Evolutionary conservation across 2,329 filamentous ascomycete species (phyloP).

Genomic region (Claviceps humidiphila): DNA sequence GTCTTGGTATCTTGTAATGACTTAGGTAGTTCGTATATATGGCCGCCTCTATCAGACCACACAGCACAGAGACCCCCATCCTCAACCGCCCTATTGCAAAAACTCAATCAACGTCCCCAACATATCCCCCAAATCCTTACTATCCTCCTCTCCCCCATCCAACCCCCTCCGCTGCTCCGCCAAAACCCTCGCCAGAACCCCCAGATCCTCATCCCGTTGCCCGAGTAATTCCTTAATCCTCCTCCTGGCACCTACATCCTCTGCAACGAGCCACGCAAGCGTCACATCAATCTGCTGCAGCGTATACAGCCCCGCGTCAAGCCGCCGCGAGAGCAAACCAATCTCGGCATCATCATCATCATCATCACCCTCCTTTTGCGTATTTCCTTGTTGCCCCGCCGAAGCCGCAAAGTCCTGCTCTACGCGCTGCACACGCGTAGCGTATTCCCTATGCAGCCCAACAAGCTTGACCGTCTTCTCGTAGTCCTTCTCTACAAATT

Average conservation of each 20-base stretch:
- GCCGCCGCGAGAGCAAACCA: slow-evolving; percentile 59
- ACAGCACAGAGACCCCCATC: too few species aligned
- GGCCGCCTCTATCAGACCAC: too few species aligned
- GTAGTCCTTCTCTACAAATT: slow-evolving; percentile 92
- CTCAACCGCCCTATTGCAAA: slow-evolving; percentile 19
- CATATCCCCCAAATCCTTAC: slow-evolving; percentile 45
- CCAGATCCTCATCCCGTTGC: slow-evolving; percentile 53
- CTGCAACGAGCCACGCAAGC: slow-evolving; percentile 80
- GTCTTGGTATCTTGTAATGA: too few species aligned
- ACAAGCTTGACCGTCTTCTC: slow-evolving; percentile 68
- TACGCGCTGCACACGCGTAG: slow-evolving; percentile 41
- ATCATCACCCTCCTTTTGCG: neutral
- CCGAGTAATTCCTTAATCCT: slow-evolving; percentile 52
- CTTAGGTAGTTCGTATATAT: too few species aligned
- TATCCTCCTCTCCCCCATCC: slow-evolving; percentile 44
- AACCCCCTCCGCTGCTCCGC: slow-evolving; percentile 42
- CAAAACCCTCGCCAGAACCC: slow-evolving; percentile 51
- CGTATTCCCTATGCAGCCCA: slow-evolving; percentile 58
- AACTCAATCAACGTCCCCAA: slow-evolving; percentile 38
- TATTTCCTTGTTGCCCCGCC: neutral
- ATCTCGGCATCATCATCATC: slow-evolving; percentile 36
- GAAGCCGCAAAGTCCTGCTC: slow-evolving; percentile 32
- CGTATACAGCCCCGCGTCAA: slow-evolving; percentile 76
- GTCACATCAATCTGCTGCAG: slow-evolving; percentile 75
- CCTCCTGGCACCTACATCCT: slow-evolving; percentile 62